A percentile compares a stretch with the other conserved stretches of the same genome.
Conservation (phyloP, 495 filamentous ascomycete species). For the Astrocystis sublimbata region DNA sequence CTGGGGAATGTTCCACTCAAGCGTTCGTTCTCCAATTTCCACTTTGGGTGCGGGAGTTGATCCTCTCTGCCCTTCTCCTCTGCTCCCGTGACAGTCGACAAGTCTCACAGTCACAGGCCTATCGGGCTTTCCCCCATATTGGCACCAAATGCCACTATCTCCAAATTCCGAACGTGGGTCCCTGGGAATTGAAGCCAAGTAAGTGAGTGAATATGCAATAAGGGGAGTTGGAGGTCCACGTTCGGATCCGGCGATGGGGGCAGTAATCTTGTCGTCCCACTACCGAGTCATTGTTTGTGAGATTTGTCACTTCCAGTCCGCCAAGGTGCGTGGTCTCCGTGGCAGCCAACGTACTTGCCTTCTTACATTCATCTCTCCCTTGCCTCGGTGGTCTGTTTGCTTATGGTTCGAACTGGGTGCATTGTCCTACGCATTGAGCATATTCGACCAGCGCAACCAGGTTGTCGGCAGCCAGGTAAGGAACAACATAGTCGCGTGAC, state of each 20-base stretch:
- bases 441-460: neutral
- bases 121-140: neutral
- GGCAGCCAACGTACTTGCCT: neutral
- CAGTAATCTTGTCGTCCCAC: neutral
- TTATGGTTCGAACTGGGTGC: neutral
- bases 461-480: neutral
- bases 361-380: no score
- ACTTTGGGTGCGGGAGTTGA: no score
- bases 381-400: constrained; percentile 1
- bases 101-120: neutral
- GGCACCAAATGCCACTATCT: neutral
- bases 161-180: neutral
- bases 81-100: no score
- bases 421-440: neutral
- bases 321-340: neutral
- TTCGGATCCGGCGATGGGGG: neutral
- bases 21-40: neutral
- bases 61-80: no score
- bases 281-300: neutral
- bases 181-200: neutral
- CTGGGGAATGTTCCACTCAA: constrained; percentile 15
- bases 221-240: neutral
- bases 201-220: neutral
- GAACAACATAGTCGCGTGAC: neutral
- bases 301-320: constrained; percentile 16